Base-by-base conservation (phyloP, 2,329 filamentous ascomycete genomes). In the Stagonosporopsis tanaceti region DNA sequence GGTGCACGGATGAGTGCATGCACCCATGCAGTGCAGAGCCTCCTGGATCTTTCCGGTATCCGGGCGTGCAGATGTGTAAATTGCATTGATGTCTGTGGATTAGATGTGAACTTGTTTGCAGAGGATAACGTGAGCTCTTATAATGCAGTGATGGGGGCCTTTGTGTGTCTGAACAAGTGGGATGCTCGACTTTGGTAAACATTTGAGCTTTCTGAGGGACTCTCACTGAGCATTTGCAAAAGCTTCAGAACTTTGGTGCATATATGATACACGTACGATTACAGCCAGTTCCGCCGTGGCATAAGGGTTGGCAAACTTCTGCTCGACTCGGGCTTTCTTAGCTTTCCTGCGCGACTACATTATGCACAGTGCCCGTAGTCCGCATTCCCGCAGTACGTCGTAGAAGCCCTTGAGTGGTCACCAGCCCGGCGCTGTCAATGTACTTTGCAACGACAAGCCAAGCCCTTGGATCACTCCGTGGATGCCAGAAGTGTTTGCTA, bases 1-100 rank as follows among this genome's bases (percentile, higher is more conserved):
- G 17, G 30, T 20, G 8, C 8, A 20, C 22, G 37, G 25, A 20
- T 41, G 44, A 30, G 44, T 7, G 32, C 32, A 15, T 34, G 32
- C 44, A 38, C 44, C 24, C 45, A 46, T 45, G 32, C 39, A 35
- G n/a, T n/a, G 40, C 32, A 50, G 52, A 50, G 52, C 46, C 45
- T 38, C 41, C 15, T 28, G 35, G 37, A 5, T 37, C 15, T 27
- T 30, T 38, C 50, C 50, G 35, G 20, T 17, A 32, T 46, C 50
- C 50, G 17, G 40, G 24, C 27, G 17, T 44, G 40, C 22, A 47
- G 22, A 11, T 38, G 28, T 35, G 51, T 20, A 34, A 34, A 32
- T 25, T 22, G 42, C 15, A n/a, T 22, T 28, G 27, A 14, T 20
- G 35, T n/a, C 14, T 39, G 17, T 27, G 20, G 41, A 32, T 52